Evolutionary conservation across 371 early-diverging fungal species (phyloP).

Genomic region (Dichotomocladium elegans): DNA sequence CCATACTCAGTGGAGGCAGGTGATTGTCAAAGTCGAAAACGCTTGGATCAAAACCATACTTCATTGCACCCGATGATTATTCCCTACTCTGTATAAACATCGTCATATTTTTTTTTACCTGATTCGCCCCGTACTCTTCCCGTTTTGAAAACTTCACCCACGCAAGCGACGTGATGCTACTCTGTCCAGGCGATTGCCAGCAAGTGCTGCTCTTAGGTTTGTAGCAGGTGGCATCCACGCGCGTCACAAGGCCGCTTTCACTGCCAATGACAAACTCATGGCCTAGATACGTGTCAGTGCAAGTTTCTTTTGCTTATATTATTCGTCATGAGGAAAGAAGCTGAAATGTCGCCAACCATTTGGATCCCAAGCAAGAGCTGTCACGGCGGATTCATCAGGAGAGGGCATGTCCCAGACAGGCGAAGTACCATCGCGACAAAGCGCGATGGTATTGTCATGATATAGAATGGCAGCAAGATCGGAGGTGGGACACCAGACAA

Average conservation of each 20-base stretch:
- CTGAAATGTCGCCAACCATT: neutral
- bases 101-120: neutral
- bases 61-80: neutral
- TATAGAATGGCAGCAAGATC: conserved; percentile 8
- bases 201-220: neutral
- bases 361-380: conserved; percentile 3
- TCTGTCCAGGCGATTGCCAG: neutral
- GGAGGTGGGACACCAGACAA: conserved; percentile 6
- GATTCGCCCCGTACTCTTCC: neutral
- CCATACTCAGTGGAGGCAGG: conserved; percentile 3
- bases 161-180: conserved; percentile 1
- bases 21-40: neutral
- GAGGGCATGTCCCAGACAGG: conserved; percentile 3
- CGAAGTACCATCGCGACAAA: conserved; percentile 1
- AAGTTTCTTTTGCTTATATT: too few relatives aligned
- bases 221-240: neutral
- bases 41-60: conserved; percentile 6
- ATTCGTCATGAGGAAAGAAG: too few relatives aligned
- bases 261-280: conserved; percentile 4
- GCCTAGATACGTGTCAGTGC: neutral
- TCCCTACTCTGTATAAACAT: neutral
- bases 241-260: conserved; percentile 1
- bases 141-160: conserved; percentile 1
- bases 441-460: neutral
- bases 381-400: neutral